Conservation (phyloP, 495 filamentous ascomycete species). For the Penicillium waksmanii region DNA sequence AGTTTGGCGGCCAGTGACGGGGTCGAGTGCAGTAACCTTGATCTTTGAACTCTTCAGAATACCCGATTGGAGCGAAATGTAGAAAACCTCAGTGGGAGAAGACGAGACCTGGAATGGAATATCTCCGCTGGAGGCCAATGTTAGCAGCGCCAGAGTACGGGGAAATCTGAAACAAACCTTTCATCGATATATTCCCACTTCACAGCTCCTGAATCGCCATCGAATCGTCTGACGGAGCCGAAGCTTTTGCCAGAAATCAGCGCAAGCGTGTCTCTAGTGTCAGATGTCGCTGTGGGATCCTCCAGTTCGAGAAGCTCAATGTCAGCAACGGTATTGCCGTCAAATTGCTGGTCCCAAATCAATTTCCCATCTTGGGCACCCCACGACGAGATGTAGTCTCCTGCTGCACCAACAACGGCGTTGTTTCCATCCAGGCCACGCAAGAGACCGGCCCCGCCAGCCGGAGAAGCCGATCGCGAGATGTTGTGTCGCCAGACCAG, state of each 20-base stretch:
- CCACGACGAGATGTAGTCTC: constrained; percentile 75
- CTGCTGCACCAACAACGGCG: constrained; percentile 71
- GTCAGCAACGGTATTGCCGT: constrained; percentile 64
- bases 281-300: constrained; percentile 49
- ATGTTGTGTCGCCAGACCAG: constrained; percentile 86
- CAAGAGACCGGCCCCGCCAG: constrained; percentile 56
- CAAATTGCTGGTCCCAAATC: constrained; percentile 68
- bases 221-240: constrained; percentile 68
- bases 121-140: constrained; percentile 55
- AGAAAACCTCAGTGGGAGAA: constrained; percentile 72
- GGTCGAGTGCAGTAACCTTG: constrained; percentile 72
- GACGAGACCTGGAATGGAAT: constrained; percentile 78
- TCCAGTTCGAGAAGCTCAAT: constrained; percentile 78
- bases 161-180: constrained; percentile 42
- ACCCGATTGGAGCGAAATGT: constrained; percentile 73
- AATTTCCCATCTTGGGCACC: constrained; percentile 78
- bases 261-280: constrained; percentile 69
- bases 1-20: constrained; percentile 65
- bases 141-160: constrained; percentile 26
- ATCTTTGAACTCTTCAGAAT: constrained; percentile 69
- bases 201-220: constrained; percentile 70
- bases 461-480: constrained; percentile 35
- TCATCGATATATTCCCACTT: constrained; percentile 76
- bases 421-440: constrained; percentile 73
- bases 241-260: constrained; percentile 58